phyloP scores from a whole-genome alignment of 495 filamentous ascomycete species.

The Penicillium herquei region DNA sequence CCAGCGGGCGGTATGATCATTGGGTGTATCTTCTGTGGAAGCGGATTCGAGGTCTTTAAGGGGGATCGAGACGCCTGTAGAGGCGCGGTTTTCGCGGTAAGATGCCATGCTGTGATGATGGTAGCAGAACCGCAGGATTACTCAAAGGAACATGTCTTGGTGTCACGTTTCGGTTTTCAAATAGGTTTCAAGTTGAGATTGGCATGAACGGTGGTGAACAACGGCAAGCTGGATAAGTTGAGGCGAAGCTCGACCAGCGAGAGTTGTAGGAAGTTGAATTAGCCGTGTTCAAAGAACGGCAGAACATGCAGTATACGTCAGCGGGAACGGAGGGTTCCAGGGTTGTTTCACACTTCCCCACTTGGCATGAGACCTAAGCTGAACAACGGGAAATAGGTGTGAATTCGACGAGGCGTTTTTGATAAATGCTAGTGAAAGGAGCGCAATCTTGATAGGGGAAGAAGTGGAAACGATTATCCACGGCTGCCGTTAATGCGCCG shows the following conservation, averaged over 20 bases:
- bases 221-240: not conserved
- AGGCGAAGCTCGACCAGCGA: slow-evolving; percentile 1
- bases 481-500: too few relatives aligned
- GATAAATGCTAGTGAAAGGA: too few relatives aligned
- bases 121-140: not conserved
- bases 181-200: too few relatives aligned
- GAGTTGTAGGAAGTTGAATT: not conserved
- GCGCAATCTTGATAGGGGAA: too few relatives aligned
- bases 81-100: slow-evolving; percentile 5
- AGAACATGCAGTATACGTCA: not conserved
- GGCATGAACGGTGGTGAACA: too few relatives aligned
- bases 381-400: too few relatives aligned
- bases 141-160: not conserved
- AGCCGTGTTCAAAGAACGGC: not conserved
- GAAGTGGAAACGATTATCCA: too few relatives aligned
- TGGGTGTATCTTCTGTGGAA: not conserved
- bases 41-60: slow-evolving; percentile 34
- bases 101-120: slow-evolving; percentile 12
- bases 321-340: not conserved
- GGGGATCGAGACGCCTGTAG: slow-evolving; percentile 29
- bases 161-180: not conserved
- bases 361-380: not conserved
- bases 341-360: not conserved
- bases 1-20: slow-evolving; percentile 19
- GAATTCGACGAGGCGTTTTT: too few relatives aligned